Base-by-base conservation (phyloP, 2,329 filamentous ascomycete genomes). In the Phoma sp. region DNA sequence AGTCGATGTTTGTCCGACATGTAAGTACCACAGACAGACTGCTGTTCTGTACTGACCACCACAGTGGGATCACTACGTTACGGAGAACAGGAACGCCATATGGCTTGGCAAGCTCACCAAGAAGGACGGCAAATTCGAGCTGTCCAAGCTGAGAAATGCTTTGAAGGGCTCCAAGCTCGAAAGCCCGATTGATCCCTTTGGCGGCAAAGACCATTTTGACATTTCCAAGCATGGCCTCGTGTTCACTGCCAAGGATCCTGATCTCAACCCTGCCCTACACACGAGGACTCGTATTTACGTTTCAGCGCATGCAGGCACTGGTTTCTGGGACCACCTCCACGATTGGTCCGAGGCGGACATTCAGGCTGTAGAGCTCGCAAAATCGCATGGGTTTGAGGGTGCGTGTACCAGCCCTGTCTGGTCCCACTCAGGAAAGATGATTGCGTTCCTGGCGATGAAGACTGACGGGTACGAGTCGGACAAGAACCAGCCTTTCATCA, bases 261-360 rank as follows among this genome's bases (percentile, higher is more conserved):
- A 84, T 10, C 74, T 92, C 21, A 86, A 89, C 64, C 86, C 84
- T 3, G 90, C 90, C 0, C 83, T 89, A 51, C 86, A 90, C 72
- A 96, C 92, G 5, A 93, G 93, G 66, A 88, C 88, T 0, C 90
- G 95, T 67, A 83, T 96, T 26, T 96, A 95, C 74, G 85, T 88
- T 39, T 57, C 58, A 21, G 80, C 88, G 1, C 26, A 29, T n/a
- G 83, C 87, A 0, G 77, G 92, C 26, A 78, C 80, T 42, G 84
- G 81, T 4, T 92, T 89, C 67, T 72, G 69, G 69, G 53, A 60
- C 15, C 50, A 64, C 7, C 42, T 67, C 2, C 47, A 57, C 14
- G 28, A 30, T n/a, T 48, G 23, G 40, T 55, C 56, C 3, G 38
- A 57, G 11, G 47, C 61, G 4, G 43, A 65, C 21, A 85, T 81